Evolutionary conservation across 2,329 filamentous ascomycete genomes (phyloP).

Genomic region (Pseudogymnoascus sp.): DNA sequence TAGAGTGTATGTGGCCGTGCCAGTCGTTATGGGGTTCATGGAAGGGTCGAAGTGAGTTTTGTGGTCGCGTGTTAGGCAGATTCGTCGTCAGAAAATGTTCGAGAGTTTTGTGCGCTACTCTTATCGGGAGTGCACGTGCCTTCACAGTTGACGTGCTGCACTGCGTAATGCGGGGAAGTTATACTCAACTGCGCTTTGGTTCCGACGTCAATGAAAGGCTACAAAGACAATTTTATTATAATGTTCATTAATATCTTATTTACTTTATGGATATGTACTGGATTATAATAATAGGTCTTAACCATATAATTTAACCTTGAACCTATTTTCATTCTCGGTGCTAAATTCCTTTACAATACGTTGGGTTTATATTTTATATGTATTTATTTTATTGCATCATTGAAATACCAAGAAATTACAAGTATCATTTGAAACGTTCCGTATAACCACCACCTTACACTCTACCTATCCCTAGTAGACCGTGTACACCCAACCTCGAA

Average conservation of each 20-base stretch:
- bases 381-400: conserved; percentile 4
- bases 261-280: background rate
- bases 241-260: background rate
- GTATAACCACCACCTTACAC: background rate
- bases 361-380: background rate
- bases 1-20: background rate
- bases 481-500: conserved; percentile 8
- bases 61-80: conserved; percentile 12
- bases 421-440: conserved; percentile 4
- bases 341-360: background rate
- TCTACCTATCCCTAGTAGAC: conserved; percentile 2
- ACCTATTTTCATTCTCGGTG: background rate
- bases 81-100: conserved; percentile 7
- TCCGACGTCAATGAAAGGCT: background rate
- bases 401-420: conserved; percentile 3
- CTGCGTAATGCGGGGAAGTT: conserved; percentile 10
- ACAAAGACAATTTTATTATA: background rate
- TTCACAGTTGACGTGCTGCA: conserved; percentile 1
- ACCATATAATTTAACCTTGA: background rate
- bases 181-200: background rate
- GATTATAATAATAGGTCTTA: background rate
- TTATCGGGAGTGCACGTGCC: conserved; percentile 10
- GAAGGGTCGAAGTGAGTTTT: background rate
- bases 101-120: conserved; percentile 10
- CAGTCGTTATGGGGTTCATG: background rate